phyloP scores from a whole-genome alignment of 768 basidiomycete genomes.

The Rubroboletus satanas region DNA sequence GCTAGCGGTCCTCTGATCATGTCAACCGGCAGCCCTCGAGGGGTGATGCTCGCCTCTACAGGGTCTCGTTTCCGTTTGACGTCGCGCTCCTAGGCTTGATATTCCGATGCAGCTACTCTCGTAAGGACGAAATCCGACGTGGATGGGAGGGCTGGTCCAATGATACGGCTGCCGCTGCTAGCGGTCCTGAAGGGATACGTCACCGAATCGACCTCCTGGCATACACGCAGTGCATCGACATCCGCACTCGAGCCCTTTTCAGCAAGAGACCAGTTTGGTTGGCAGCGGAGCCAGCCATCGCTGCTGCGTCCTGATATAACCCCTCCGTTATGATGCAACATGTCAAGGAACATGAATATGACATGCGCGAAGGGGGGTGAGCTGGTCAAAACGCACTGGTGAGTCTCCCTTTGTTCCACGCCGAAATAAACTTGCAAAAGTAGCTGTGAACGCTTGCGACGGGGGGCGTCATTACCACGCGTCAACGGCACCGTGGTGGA shows the following conservation, averaged over 20 bases:
- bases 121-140: background rate
- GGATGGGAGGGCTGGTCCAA: constrained; percentile 42
- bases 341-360: background rate
- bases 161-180: no score
- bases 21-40: background rate
- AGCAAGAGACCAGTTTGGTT: constrained; percentile 80
- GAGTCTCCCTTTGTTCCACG: constrained; percentile 80
- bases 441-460: constrained; percentile 47
- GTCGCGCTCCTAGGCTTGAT: no score
- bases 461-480: constrained; percentile 7
- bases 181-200: constrained; percentile 29
- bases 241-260: constrained; percentile 61
- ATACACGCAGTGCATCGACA: constrained; percentile 53
- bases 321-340: constrained; percentile 34
- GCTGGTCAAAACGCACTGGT: constrained; percentile 39
- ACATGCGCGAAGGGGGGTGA: no score
- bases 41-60: constrained; percentile 11
- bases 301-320: constrained; percentile 60
- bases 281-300: constrained; percentile 52
- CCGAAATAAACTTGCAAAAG: constrained; percentile 91
- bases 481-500: constrained; percentile 31
- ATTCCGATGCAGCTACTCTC: background rate
- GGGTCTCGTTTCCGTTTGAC: no score
- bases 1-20: background rate
- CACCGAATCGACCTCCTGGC: constrained; percentile 52